Base-by-base conservation (phyloP, 352 stramenopile genomes). In the Plasmopara muralis region DNA sequence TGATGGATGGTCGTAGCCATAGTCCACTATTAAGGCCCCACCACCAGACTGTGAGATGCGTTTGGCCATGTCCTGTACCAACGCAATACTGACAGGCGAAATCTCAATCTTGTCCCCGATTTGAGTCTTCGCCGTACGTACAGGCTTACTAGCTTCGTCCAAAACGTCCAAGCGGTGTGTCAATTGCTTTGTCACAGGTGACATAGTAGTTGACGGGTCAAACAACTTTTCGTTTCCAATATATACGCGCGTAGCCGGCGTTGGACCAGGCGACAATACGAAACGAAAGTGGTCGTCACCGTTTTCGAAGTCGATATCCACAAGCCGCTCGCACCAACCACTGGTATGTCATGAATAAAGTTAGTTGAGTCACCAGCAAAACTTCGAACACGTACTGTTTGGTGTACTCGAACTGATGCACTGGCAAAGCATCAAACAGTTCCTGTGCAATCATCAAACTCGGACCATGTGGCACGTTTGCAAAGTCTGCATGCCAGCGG, bases 381-480 rank as follows among this genome's bases (percentile, higher is more conserved):
- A 25, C 20, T 25, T 3, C 4, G n/a, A 8, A 33, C 30, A 50
- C 68, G 47, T 68, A 87, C 80, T 60, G 72, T 15, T 85, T 63
- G 4, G 92, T 97, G 68, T 97, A 97, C 75, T 98, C 81, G 67
- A 98, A 98, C 55, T 93, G 83, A 66, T 98, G 92, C 28, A 97
- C 84, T 0, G 95, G 93, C 42, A 98, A 62, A 18, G 93, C 93
- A 61, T 98, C 93, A 61, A 98, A 87, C 39, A 98, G 84, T 58
- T 98, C 95, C 78, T 98, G 92, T 18, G 87, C 85, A 39, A 98
- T 74, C 38, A 97, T 82, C 53, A 97, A 83, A 20, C 72, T 89
- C 54, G 86, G 86, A 0, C 73, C 73, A 47, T 90, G 68, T 35
- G 87, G 83, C 40, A 90, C 82, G 38, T 80, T 77, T 6, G 60